Evolutionary conservation across 2,329 filamentous ascomycete species (phyloP).

Genomic region (Hypoxylon sp.): DNA sequence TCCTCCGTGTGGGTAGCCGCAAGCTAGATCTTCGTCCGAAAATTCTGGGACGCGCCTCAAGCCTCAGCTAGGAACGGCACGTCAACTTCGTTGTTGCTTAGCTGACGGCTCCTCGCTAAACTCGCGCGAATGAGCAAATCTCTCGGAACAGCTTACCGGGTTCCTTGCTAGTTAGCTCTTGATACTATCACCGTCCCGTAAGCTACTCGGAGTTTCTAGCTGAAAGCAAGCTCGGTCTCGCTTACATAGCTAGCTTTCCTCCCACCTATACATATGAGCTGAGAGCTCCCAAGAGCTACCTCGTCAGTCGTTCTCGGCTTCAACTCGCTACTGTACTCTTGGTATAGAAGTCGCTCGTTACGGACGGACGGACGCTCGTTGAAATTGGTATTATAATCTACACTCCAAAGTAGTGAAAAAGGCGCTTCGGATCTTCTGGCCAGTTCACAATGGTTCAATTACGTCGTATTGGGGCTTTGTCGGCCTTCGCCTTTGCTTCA

Average conservation of each 20-base stretch:
- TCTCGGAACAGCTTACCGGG: conserved; percentile 24
- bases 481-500: conserved; percentile 41
- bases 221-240: conserved; percentile 22
- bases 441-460: conserved; percentile 43
- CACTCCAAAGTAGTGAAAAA: neutral
- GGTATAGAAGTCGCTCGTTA: conserved; percentile 35
- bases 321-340: conserved; percentile 21
- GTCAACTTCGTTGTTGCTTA: conserved; percentile 14
- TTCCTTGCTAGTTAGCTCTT: conserved; percentile 21
- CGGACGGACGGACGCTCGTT: conserved; percentile 27
- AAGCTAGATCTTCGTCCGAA: conserved; percentile 27
- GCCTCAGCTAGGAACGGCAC: conserved; percentile 21
- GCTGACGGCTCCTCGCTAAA: conserved; percentile 28
- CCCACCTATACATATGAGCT: conserved; percentile 33
- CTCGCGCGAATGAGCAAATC: conserved; percentile 21
- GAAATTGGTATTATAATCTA: conserved; percentile 7
- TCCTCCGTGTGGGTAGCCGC: conserved; percentile 24
- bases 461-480: conserved; percentile 39
- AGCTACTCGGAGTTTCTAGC: conserved; percentile 32
- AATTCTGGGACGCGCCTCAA: conserved; percentile 14
- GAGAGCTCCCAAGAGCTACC: conserved; percentile 15
- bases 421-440: conserved; percentile 7
- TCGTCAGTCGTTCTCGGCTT: conserved; percentile 18
- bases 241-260: conserved; percentile 20
- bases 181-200: conserved; percentile 16